phyloP scores from a whole-genome alignment of 148 eudicot genomes.

The Silene conica region DNA sequence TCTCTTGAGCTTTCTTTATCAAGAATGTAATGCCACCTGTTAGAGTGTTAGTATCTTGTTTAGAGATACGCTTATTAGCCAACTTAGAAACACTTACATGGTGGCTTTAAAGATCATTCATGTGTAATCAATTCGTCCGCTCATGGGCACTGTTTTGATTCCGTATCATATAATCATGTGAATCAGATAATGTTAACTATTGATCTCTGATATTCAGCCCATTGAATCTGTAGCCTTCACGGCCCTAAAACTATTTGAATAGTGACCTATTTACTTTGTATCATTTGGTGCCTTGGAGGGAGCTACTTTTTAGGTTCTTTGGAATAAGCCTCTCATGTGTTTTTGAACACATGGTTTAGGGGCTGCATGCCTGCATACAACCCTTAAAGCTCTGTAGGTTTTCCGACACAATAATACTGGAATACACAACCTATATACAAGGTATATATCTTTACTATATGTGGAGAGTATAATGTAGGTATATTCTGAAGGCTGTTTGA shows the following conservation, averaged over 20 bases:
- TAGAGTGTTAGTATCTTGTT: no score
- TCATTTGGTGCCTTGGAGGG: neutral
- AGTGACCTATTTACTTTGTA: neutral
- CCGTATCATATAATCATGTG: no score
- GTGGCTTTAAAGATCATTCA: neutral
- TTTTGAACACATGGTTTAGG: neutral
- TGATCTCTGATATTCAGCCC: neutral
- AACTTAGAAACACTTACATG: neutral
- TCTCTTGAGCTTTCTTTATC: no score
- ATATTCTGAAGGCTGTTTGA: neutral
- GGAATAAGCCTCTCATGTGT: neutral
- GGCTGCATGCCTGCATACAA: neutral
- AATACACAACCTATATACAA: neutral
- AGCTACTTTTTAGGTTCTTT: neutral
- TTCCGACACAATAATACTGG: neutral
- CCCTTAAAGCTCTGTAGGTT: neutral
- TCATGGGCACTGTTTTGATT: neutral
- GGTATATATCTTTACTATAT: neutral
- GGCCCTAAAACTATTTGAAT: neutral
- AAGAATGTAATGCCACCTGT: no score
- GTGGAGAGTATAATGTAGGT: neutral
- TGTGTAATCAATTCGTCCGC: neutral
- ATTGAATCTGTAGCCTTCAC: neutral
- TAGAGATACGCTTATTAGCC: no score
- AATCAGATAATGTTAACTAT: no score